These are phyloP conservation scores for Lepidium sativum DNA, from an alignment of 345 rosid species.

Conservation along the genomic window DNA sequence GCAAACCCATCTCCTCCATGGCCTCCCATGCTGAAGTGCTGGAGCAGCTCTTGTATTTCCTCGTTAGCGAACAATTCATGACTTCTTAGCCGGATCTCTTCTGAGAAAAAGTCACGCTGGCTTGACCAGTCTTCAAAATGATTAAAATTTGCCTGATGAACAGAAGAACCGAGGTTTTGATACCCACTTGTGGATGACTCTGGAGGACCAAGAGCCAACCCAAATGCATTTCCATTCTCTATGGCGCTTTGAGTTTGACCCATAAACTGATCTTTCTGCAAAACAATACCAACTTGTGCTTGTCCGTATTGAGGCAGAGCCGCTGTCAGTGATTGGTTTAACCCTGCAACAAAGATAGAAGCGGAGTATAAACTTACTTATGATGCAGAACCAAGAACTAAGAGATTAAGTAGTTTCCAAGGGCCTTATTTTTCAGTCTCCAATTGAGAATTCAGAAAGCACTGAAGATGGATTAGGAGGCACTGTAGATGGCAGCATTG, in stretches of 20 bases:
- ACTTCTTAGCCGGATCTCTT: conserved; percentile 68
- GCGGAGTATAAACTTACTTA: not conserved
- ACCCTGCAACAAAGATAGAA: conserved; percentile 35
- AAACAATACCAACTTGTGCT: conserved; percentile 32
- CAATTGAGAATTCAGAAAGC: conserved; percentile 37
- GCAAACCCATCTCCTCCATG: conserved; percentile 40
- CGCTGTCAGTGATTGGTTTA: conserved; percentile 31
- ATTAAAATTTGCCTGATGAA: conserved; percentile 36
- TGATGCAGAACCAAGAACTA: not conserved
- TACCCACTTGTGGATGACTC: conserved; percentile 33
- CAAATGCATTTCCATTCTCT: conserved; percentile 34
- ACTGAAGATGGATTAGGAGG: conserved; percentile 36
- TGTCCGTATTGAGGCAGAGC: conserved; percentile 30
- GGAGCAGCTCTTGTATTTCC: conserved; percentile 85
- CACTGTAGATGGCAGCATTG: conserved; percentile 36
- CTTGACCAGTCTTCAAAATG: conserved; percentile 70
- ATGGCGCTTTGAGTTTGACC: conserved; percentile 33
- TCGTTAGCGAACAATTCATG: conserved; percentile 85
- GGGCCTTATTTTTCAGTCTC: conserved; percentile 38
- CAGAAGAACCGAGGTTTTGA: conserved; percentile 32
- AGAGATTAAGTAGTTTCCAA: not conserved
- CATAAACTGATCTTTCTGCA: conserved; percentile 39
- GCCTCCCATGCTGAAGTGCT: conserved; percentile 62
- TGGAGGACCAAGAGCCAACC: conserved; percentile 57
- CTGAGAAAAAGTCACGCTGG: conserved; percentile 46